phyloP scores from a whole-genome alignment of 2,329 filamentous ascomycete genomes.

The Blumeriella jaapii region DNA sequence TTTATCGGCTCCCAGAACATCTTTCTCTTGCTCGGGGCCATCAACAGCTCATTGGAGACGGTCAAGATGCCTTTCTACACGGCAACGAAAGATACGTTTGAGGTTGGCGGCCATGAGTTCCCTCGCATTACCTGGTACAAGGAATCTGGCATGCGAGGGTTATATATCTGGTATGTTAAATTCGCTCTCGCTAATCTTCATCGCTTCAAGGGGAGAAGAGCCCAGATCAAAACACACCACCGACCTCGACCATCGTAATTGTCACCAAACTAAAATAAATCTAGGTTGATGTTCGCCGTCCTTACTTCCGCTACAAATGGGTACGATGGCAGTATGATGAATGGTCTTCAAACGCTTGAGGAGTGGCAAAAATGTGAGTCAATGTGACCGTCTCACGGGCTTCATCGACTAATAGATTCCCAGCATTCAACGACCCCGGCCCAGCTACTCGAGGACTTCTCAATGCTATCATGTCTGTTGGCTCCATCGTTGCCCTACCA shows the following conservation, averaged over 20 bases:
- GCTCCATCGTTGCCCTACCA: constrained; percentile 35
- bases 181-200: no score
- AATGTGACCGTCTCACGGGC: constrained; percentile 15
- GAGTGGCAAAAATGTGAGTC: constrained; percentile 39
- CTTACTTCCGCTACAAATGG: constrained; percentile 38
- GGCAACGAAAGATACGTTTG: constrained; percentile 21
- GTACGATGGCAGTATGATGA: constrained; percentile 34
- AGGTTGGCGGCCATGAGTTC: constrained; percentile 24
- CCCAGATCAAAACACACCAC: no score
- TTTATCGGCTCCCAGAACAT: not conserved
- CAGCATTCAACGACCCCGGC: constrained; percentile 26
- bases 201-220: no score
- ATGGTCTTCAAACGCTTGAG: constrained; percentile 34
- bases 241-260: no score
- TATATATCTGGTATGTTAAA: no score
- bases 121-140: constrained; percentile 37
- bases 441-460: constrained; percentile 32
- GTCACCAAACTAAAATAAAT: no score
- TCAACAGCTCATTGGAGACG: not conserved
- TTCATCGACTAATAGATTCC: constrained; percentile 18
- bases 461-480: constrained; percentile 37
- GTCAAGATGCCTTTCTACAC: constrained; percentile 17
- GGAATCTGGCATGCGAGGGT: constrained; percentile 43
- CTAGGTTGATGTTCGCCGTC: constrained; percentile 29
- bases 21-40: constrained; percentile 1